A percentile compares a stretch with the other conserved stretches of the same genome.
phyloP scores from a whole-genome alignment of 441 rosid genomes.

The Eugenia klotzschiana region DNA sequence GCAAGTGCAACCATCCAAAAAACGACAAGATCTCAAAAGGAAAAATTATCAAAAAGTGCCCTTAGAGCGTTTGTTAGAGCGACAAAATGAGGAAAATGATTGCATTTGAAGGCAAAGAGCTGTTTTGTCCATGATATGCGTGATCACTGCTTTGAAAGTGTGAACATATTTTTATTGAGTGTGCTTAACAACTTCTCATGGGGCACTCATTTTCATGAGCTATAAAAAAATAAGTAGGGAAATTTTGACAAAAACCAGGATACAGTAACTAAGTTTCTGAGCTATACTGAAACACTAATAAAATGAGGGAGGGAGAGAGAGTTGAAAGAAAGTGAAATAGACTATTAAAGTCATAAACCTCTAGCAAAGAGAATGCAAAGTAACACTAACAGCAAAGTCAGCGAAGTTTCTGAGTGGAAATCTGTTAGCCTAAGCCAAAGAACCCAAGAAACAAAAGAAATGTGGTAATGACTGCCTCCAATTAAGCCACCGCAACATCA shows the following conservation, averaged over 20 bases:
- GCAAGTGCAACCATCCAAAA: not conserved
- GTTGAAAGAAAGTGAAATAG: not conserved
- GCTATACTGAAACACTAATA: not conserved
- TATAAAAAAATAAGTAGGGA: too few species aligned
- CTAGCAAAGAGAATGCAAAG: not conserved
- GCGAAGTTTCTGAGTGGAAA: not conserved
- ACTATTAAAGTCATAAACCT: not conserved
- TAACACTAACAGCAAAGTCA: not conserved
- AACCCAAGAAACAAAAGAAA: not conserved
- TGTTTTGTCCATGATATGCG: not conserved
- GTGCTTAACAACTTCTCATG: not conserved
- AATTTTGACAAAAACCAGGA: not conserved
- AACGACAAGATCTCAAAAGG: not conserved
- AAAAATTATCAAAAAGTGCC: not conserved
- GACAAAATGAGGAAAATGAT: not conserved
- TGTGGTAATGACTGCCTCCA: not conserved
- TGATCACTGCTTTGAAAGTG: not conserved
- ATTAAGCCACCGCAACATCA: not conserved
- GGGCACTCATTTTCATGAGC: not conserved
- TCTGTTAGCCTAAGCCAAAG: not conserved
- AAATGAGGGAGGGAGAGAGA: not conserved
- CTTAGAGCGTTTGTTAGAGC: not conserved
- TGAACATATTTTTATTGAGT: not conserved
- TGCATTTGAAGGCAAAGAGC: not conserved
- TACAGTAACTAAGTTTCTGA: not conserved